Evolutionary conservation across 192 early-diverging fungal species (phyloP).

Genomic region (Entomortierella parvispora): DNA sequence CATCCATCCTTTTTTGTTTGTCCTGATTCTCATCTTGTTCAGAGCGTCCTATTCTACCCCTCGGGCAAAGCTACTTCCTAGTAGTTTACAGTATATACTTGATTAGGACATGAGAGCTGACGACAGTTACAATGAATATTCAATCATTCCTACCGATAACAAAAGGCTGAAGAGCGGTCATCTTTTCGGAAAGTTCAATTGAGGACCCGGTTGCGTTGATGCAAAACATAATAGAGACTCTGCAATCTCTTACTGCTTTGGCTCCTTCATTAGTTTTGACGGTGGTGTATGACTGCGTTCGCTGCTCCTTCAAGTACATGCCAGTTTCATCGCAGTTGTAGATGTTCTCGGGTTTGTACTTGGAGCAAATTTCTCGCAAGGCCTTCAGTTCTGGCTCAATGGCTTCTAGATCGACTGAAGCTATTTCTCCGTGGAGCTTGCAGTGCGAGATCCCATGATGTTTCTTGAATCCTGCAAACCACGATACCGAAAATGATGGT

Average conservation of each 20-base stretch:
- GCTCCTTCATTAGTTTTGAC: not conserved
- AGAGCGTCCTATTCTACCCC: not conserved
- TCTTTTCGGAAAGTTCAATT: not conserved
- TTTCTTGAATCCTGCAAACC: conserved; percentile 12
- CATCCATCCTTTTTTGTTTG: conserved; percentile 17
- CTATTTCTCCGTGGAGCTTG: conserved; percentile 15
- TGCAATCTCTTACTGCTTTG: conserved; percentile 3
- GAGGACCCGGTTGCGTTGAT: conserved; percentile 23
- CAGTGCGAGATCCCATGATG: not conserved
- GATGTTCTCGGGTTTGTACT: conserved; percentile 5
- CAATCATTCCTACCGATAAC: conserved; percentile 20
- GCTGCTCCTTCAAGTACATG: conserved; percentile 11
- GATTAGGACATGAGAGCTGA: no score
- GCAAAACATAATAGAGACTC: conserved; percentile 17
- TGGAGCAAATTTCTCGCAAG: not conserved
- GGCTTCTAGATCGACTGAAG: not conserved
- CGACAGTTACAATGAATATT: no score
- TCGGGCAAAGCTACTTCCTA: conserved; percentile 8
- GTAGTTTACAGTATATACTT: no score
- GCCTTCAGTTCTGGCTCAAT: conserved; percentile 8
- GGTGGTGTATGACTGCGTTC: conserved; percentile 7
- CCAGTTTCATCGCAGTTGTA: conserved; percentile 22
- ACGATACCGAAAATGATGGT: conserved; percentile 6
- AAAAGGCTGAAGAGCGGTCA: conserved; percentile 7
- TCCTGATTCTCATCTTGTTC: not conserved